These are phyloP conservation scores for Allium fistulosum DNA, from an alignment of 106 monocot genomes.

Conservation along the genomic window DNA sequence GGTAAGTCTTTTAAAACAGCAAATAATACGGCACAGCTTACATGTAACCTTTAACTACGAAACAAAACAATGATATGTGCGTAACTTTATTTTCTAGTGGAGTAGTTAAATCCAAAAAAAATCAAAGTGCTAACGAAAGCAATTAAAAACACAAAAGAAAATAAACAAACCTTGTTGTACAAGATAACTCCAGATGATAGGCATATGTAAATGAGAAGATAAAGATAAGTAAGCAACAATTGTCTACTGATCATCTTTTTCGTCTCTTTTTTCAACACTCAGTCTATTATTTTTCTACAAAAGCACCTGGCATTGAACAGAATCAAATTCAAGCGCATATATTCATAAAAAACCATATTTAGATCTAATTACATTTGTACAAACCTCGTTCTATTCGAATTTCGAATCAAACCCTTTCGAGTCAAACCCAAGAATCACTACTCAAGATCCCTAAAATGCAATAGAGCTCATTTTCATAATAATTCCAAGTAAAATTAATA, in stretches of 20 bases:
- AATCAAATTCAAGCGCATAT: too few relatives aligned
- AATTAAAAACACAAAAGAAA: neutral
- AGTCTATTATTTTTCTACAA: too few relatives aligned
- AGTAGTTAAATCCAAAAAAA: neutral
- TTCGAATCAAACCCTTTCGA: too few relatives aligned
- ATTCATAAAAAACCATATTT: too few relatives aligned
- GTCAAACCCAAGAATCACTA: too few relatives aligned
- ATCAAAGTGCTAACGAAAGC: neutral
- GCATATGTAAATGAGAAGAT: constrained; percentile 52
- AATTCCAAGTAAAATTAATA: too few relatives aligned
- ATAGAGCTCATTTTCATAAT: too few relatives aligned
- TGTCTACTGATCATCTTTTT: constrained; percentile 38
- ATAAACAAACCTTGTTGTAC: constrained; percentile 49
- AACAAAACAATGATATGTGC: neutral
- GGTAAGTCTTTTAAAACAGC: neutral
- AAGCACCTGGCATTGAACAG: too few relatives aligned
- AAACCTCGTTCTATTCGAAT: too few relatives aligned
- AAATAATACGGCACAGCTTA: neutral
- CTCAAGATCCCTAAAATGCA: too few relatives aligned
- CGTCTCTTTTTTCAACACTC: neutral
- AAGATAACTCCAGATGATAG: constrained; percentile 76
- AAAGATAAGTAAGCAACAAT: constrained; percentile 54
- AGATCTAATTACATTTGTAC: too few relatives aligned
- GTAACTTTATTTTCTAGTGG: neutral
- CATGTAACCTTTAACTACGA: too few relatives aligned